These are phyloP conservation scores for Crithidia bombi DNA, from an alignment of 208 protist genomes.

Conservation along the genomic window DNA sequence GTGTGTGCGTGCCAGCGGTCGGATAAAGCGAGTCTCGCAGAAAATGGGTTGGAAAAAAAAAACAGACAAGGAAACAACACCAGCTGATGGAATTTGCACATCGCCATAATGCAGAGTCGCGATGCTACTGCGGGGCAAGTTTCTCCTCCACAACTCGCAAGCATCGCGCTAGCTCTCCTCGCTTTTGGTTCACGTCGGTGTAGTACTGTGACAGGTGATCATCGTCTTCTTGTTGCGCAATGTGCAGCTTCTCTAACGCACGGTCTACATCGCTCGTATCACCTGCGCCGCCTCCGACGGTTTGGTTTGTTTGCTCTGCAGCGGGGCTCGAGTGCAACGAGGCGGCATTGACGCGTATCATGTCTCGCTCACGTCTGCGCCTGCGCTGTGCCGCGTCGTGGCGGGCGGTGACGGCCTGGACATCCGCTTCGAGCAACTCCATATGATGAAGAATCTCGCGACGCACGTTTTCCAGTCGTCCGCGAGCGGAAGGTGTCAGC, in stretches of 20 bases:
- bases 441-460: constrained; percentile 20
- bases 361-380: constrained; percentile 27
- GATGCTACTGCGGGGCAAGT: constrained; percentile 9
- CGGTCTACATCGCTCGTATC: constrained; percentile 18
- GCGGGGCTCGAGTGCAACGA: neutral
- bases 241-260: constrained; percentile 28
- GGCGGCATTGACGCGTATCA: constrained; percentile 24
- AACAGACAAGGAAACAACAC: too few species aligned
- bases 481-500: constrained; percentile 6
- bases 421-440: constrained; percentile 26
- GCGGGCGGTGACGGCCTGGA: constrained; percentile 27
- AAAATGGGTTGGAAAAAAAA: too few species aligned
- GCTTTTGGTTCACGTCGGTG: constrained; percentile 29
- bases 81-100: too few species aligned
- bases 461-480: constrained; percentile 23
- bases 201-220: constrained; percentile 30
- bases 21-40: too few species aligned
- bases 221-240: constrained; percentile 35
- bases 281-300: neutral
- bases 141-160: constrained; percentile 28
- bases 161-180: constrained; percentile 20
- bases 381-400: constrained; percentile 30
- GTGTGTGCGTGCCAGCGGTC: too few species aligned
- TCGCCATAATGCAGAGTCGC: neutral
- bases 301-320: neutral